Percentiles rank a stretch among this genome's conserved stretches.
These are phyloP conservation scores for Globisporangium mamillatum DNA, from an alignment of 352 stramenopile genomes.

Conservation along the genomic window DNA sequence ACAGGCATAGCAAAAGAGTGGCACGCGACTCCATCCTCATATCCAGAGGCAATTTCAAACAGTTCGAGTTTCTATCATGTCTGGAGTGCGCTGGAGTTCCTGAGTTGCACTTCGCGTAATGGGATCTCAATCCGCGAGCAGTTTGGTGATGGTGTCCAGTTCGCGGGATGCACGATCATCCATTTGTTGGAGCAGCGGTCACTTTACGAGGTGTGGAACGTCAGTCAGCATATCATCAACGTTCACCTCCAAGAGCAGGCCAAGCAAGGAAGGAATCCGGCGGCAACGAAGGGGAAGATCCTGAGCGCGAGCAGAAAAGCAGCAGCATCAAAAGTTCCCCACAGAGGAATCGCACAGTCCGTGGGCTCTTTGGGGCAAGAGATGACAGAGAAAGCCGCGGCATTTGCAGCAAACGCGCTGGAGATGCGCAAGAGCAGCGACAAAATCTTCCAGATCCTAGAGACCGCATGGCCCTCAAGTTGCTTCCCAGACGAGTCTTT, in stretches of 20 bases:
- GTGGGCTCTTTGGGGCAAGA: slow-evolving; percentile 44
- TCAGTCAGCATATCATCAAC: slow-evolving; percentile 53
- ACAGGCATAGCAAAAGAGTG: slow-evolving; percentile 39
- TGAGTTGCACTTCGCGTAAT: slow-evolving; percentile 37
- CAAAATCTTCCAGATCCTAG: slow-evolving; percentile 42
- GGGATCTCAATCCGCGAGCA: slow-evolving; percentile 27
- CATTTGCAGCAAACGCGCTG: slow-evolving; percentile 36
- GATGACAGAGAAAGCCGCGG: slow-evolving; percentile 39
- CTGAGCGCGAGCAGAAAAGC: slow-evolving; percentile 6
- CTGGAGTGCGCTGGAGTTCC: slow-evolving; percentile 63
- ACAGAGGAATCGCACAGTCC: slow-evolving; percentile 6
- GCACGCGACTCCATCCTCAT: slow-evolving; percentile 28
- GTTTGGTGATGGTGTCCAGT: slow-evolving; percentile 59
- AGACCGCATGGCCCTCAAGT: slow-evolving; percentile 31
- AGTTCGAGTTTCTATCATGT: slow-evolving; percentile 58
- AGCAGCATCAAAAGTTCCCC: neutral
- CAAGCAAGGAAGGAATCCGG: neutral
- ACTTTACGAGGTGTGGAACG: slow-evolving; percentile 61
- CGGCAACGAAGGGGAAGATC: neutral
- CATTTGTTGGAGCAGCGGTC: slow-evolving; percentile 53
- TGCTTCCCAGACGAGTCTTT: neutral
- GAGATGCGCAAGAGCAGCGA: slow-evolving; percentile 33
- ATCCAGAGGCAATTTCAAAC: slow-evolving; percentile 45
- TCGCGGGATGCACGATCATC: slow-evolving; percentile 55
- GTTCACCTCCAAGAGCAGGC: slow-evolving; percentile 32